phyloP scores from a whole-genome alignment of 2,329 filamentous ascomycete species.

The Fusarium transvaalense region DNA sequence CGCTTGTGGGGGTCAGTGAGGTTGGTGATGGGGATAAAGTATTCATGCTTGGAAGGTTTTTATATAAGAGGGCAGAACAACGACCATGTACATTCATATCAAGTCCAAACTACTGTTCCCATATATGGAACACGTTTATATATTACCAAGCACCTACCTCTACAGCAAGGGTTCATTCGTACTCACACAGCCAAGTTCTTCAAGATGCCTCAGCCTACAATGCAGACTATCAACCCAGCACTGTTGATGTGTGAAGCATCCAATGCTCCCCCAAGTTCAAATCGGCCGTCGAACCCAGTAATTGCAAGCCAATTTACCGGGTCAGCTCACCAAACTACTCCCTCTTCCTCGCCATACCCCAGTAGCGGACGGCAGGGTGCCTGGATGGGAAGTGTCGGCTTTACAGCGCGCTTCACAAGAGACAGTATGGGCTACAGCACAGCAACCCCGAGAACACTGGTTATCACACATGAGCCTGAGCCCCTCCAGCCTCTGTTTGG shows the following conservation, averaged over 20 bases:
- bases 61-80: neutral
- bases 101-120: fast-evolving
- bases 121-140: fast-evolving
- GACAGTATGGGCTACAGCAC: constrained; percentile 19
- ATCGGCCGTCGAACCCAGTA: neutral
- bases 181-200: neutral
- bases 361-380: neutral
- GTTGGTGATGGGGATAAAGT: neutral
- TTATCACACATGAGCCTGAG: constrained; percentile 14
- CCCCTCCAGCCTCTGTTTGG: constrained; percentile 41
- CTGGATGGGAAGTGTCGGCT: constrained; percentile 43
- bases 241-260: neutral
- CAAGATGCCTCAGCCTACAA: neutral
- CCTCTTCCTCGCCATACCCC: constrained; percentile 6
- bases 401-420: constrained; percentile 26
- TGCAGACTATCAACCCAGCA: constrained; percentile 26
- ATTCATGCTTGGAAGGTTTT: neutral
- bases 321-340: neutral
- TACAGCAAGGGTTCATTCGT: fast-evolving
- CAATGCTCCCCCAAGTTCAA: neutral
- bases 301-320: fast-evolving
- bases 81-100: neutral
- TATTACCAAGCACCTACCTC: neutral
- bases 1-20: neutral
- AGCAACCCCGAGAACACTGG: neutral